Conservation (phyloP, 73 alveolate species). For the Paramecium tetraurelia region DNA sequence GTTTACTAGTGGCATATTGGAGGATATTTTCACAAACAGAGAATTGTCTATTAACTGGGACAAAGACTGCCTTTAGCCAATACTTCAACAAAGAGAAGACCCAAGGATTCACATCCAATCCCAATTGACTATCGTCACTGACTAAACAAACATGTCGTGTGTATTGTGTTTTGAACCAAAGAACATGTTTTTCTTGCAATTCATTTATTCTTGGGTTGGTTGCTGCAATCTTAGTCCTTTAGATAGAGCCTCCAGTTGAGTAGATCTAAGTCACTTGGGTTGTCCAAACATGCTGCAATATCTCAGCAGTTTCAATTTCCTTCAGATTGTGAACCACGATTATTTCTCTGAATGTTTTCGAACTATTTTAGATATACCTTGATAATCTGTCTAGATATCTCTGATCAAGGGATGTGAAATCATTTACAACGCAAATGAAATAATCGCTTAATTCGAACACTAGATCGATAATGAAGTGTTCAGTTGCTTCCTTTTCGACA, state of each 20-base stretch:
- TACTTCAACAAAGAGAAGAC: not conserved
- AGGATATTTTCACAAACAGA: slow-evolving; percentile 14
- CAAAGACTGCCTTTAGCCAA: slow-evolving; percentile 52
- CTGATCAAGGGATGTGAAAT: slow-evolving; percentile 43
- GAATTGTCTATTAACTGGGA: slow-evolving; percentile 20
- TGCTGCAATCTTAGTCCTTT: slow-evolving; percentile 37
- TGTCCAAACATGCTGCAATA: slow-evolving; percentile 18
- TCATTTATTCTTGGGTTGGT: not conserved
- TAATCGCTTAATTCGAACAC: slow-evolving; percentile 52
- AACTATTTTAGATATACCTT: slow-evolving; percentile 17
- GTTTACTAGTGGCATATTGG: not conserved
- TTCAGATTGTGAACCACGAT: slow-evolving; percentile 56
- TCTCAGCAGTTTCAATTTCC: slow-evolving; percentile 51
- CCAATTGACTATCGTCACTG: not conserved
- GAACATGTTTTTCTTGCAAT: slow-evolving; percentile 29
- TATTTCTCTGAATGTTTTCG: slow-evolving; percentile 50
- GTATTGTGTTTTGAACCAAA: slow-evolving; percentile 51
- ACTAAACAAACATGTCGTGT: slow-evolving; percentile 60
- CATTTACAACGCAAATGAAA: slow-evolving; percentile 61
- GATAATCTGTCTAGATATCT: slow-evolving; percentile 43
- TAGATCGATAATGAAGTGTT: slow-evolving; percentile 33
- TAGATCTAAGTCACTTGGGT: slow-evolving; percentile 21
- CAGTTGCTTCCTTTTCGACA: slow-evolving; percentile 51
- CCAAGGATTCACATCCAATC: slow-evolving; percentile 40
- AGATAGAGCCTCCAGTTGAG: slow-evolving; percentile 23